Evolutionary conservation across 139 green algal genomes (phyloP).

Genomic region (Chlorella ohadii): DNA sequence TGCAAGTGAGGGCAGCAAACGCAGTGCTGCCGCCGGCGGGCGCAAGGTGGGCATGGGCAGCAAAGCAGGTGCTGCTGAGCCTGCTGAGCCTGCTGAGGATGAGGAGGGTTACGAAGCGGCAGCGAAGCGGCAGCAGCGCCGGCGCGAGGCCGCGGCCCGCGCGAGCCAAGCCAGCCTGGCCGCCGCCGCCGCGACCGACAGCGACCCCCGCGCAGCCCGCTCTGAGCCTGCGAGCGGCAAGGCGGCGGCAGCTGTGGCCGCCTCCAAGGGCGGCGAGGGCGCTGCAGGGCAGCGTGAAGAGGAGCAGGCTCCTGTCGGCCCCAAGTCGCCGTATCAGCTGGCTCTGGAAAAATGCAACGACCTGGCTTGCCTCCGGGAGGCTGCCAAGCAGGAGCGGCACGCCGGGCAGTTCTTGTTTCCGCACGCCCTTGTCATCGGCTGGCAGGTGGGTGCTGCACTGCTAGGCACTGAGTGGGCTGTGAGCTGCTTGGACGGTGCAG

Average conservation of each 20-base stretch:
- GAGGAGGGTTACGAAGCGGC: no score
- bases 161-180: not conserved
- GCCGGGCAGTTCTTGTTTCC: constrained; percentile 37
- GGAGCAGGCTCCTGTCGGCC: not conserved
- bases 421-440: constrained; percentile 42
- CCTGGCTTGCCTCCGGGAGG: constrained; percentile 38
- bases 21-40: not conserved
- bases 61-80: not conserved
- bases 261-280: not conserved
- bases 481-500: no score
- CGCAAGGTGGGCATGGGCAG: not conserved
- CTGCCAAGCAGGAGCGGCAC: constrained; percentile 10
- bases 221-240: not conserved
- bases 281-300: not conserved
- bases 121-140: not conserved
- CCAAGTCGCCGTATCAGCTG: constrained; percentile 1
- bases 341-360: constrained; percentile 23
- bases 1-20: not conserved
- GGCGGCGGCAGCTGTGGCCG: not conserved
- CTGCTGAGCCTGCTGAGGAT: not conserved
- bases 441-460: constrained; percentile 1
- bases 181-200: not conserved
- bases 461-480: no score
- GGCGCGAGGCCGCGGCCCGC: no score
- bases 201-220: not conserved